Conservation (phyloP, 2,329 filamentous ascomycete species). For the Dactylellina leptospora region DNA sequence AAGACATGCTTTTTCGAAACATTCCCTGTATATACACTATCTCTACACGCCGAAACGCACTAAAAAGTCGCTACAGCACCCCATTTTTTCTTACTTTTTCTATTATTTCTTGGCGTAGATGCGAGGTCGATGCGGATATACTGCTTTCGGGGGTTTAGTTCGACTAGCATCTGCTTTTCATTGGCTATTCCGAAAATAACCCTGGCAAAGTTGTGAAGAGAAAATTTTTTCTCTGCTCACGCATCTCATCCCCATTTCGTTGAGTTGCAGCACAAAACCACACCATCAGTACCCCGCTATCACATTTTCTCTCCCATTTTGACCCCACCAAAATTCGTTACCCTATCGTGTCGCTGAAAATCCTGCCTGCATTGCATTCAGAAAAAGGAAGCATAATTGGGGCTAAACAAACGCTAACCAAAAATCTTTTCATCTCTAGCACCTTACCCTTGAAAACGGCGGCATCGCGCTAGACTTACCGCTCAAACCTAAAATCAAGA, state of each 20-base stretch:
- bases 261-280: constrained; percentile 47
- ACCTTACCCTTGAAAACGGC: constrained; percentile 48
- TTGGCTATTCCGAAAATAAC: constrained; percentile 43
- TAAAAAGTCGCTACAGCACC: constrained; percentile 44
- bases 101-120: constrained; percentile 53
- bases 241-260: constrained; percentile 45
- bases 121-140: constrained; percentile 36
- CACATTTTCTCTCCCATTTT: constrained; percentile 22
- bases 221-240: constrained; percentile 48
- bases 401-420: constrained; percentile 40
- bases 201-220: constrained; percentile 29
- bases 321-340: constrained; percentile 41
- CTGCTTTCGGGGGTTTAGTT: constrained; percentile 28
- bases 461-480: constrained; percentile 49
- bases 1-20: constrained; percentile 26
- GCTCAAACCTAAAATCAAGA: constrained; percentile 54
- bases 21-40: constrained; percentile 53
- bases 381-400: constrained; percentile 20
- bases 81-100: constrained; percentile 35
- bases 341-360: constrained; percentile 14
- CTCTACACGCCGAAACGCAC: constrained; percentile 51
- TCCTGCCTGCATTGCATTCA: constrained; percentile 15
- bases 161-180: constrained; percentile 50
- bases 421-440: constrained; percentile 30
- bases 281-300: constrained; percentile 37